phyloP scores from a whole-genome alignment of 352 stramenopile genomes.

The Halophytophthora polymorphica region DNA sequence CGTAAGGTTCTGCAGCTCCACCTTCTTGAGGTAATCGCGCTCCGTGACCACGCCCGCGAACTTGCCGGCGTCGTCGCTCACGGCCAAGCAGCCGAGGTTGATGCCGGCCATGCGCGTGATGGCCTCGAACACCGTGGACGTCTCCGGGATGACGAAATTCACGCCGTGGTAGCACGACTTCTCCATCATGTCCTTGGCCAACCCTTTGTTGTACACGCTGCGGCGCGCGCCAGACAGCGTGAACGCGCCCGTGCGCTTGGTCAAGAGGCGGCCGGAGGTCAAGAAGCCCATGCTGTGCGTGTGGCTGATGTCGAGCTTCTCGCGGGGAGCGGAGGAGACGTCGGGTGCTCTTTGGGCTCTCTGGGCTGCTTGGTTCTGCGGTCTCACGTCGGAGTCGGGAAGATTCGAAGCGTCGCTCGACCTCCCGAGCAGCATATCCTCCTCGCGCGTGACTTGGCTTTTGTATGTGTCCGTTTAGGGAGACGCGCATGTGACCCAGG shows the following conservation, averaged over 20 bases:
- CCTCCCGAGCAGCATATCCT: no score
- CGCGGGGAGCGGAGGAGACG: no score
- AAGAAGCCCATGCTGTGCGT: slow-evolving; percentile 19
- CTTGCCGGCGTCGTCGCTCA: slow-evolving; percentile 85
- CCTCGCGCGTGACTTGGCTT: no score
- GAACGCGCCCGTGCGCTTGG: slow-evolving; percentile 16
- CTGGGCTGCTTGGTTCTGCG: no score
- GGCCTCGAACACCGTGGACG: slow-evolving; percentile 92
- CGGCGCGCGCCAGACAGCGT: slow-evolving; percentile 10
- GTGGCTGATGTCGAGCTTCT: not conserved
- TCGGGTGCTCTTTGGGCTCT: no score
- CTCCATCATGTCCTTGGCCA: slow-evolving; percentile 89
- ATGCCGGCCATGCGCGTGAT: slow-evolving; percentile 94
- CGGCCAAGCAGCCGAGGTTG: slow-evolving; percentile 90
- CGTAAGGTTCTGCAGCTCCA: slow-evolving; percentile 91
- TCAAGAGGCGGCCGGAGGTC: slow-evolving; percentile 15
- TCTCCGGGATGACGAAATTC: slow-evolving; percentile 93
- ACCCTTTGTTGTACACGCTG: slow-evolving; percentile 77
- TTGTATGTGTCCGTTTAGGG: no score
- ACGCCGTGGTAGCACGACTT: slow-evolving; percentile 94
- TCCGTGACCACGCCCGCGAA: slow-evolving; percentile 92
- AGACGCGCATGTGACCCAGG: no score
- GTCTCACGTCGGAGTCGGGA: no score
- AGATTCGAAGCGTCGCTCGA: no score
- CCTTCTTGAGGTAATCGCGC: slow-evolving; percentile 95